Base-by-base conservation (phyloP, 2,329 filamentous ascomycete genomes). In the Aureobasidium leucospermi region DNA sequence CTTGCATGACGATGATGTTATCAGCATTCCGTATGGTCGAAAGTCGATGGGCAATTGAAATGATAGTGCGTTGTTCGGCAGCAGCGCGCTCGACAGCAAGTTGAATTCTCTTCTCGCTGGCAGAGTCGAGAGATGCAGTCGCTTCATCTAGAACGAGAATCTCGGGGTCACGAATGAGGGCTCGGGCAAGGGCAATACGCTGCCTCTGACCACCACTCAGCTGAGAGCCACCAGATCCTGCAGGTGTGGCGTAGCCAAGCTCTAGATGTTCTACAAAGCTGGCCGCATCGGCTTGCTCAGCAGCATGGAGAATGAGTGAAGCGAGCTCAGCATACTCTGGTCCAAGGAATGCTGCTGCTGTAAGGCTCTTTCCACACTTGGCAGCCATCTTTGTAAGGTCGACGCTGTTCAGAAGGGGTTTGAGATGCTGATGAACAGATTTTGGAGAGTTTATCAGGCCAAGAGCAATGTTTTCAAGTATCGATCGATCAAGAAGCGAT, bases 361-460 rank as follows among this genome's bases (percentile, higher is more conserved):
- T 3, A 6, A 41, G 38, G 4, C 7, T 13, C 41, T 70, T 67
- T 16, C 65, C 66, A 28, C 67, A 63, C 41, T 60, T 66, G 57
- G 71, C 74, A 4, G 72, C 71, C 42, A 71, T 66, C 36, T 67
- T 52, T 2, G 74, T 76, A 65, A 78, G 77, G 29, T 76, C 76
- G 60, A 78, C 75, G 13, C 78, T 67, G 53, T 74, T 74, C 15
- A 68, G 66, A 77, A 70, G 60, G 78, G 78, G 67, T 75, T 73
- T 28, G 67, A 65, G 42, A 79, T 71, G 0, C 71, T 72, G n/a
- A 60, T 72, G 65, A 19, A 68, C 63, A 28, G 71, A 66, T 2
- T 61, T 41, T 5, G 69, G 62, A 1, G 67, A 60, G 23, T 59
- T 52, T 1, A 70, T 58, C 0, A 75, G 62, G 4, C 73, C 73